Evolutionary conservation across 2,329 filamentous ascomycete genomes (phyloP), one percentile per base, ranked within the genome.

Genomic region (Xylariaceae sp.): DNA sequence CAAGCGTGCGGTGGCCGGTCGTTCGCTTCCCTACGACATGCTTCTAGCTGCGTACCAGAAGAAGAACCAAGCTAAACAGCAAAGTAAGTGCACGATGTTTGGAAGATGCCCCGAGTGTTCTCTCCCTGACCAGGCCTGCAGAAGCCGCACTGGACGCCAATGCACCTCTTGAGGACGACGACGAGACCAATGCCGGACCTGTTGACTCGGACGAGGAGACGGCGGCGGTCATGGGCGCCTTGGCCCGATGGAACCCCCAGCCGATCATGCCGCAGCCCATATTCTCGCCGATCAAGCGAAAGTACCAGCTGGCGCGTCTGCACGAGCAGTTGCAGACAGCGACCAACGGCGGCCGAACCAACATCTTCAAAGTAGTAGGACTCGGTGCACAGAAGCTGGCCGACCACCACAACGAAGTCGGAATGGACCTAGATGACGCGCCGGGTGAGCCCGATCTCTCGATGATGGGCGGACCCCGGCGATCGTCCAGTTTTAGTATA

Each of bases 31-130:
- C 2, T 95, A 95, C 53, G 88, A 94, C 58, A 92, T 94, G 81
- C 67, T 95, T 24, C 70, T 95, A 23, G 80, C 83, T 11, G 81
- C 83, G 6, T 92, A 92, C 52, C 85, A 92, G 59, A 95, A 96
- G 72, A 96, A 95, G 70, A 98, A 98, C 51, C 92, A 96, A 59
- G 92, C 92, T 15, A 94, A 94, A 54, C 86, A 94, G 64, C 92
- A 96, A 60, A 94, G 86, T 89, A 70, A 63, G 81, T 72, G 28
- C 8, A 29, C 15, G 7, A 12, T 27, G n/a, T n/a, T n/a, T n/a
- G n/a, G n/a, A n/a, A n/a, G n/a, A n/a, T n/a, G n/a, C n/a, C n/a
- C n/a, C 7, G 24, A 26, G n/a, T 6, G 24, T 7, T 26, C 12
- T n/a, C n/a, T 13, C 29, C 26, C 32, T 43, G 28, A 45, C 47